Evolutionary conservation across 495 filamentous ascomycete genomes (phyloP).

Genomic region (Xylaria venustula): DNA sequence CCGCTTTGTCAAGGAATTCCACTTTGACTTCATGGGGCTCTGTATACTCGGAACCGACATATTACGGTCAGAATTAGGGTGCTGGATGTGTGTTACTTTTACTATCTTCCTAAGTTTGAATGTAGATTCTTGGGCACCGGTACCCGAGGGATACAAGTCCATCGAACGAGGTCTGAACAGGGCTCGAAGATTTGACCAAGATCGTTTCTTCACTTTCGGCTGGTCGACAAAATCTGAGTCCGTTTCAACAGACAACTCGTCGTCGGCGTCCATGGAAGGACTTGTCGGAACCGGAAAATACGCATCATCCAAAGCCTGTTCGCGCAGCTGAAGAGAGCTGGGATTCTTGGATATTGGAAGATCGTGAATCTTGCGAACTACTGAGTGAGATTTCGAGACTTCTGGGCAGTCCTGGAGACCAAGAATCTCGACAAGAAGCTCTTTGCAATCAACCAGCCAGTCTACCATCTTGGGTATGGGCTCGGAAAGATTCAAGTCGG

Average conservation of each 20-base stretch:
- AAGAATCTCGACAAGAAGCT: slow-evolving; percentile 9
- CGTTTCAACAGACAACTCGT: background rate
- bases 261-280: background rate
- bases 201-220: slow-evolving; percentile 6
- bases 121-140: background rate
- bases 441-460: slow-evolving; percentile 9
- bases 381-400: background rate
- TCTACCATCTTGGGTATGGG: slow-evolving; percentile 17
- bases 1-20: background rate
- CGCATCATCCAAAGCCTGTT: background rate
- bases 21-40: background rate
- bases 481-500: slow-evolving; percentile 10
- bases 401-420: slow-evolving; percentile 6
- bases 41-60: background rate
- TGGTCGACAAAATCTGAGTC: background rate
- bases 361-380: background rate
- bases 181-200: slow-evolving; percentile 12
- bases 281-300: background rate
- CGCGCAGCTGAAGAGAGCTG: slow-evolving; percentile 13
- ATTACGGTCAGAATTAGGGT: background rate
- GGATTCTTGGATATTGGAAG: slow-evolving; percentile 14
- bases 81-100: background rate
- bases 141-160: background rate
- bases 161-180: slow-evolving; percentile 1
- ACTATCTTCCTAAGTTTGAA: background rate